Base-by-base conservation (phyloP, 2,329 filamentous ascomycete genomes). In the Endothia cerciana region DNA sequence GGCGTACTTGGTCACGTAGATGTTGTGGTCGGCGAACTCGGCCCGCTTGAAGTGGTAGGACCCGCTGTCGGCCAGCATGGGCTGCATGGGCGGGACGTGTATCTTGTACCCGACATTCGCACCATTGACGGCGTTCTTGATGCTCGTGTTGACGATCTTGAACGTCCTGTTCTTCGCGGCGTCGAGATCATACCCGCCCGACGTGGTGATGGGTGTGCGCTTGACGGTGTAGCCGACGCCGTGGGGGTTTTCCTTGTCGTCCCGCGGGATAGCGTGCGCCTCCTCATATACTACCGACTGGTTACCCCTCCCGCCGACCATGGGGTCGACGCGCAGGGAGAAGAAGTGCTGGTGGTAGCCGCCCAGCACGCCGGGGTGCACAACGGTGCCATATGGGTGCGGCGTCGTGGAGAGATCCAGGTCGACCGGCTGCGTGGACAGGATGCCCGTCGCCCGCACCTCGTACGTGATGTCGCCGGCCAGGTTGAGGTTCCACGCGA, bases 301-400 rank as follows among this genome's bases (percentile, higher is more conserved):
- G 72, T 88, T 87, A 30, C 78, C 76, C 67, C 82, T 81, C 0
- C 87, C 87, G 66, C 86, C 86, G 59, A 88, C 78, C 69, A 84
- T 85, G n/a, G 87, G 87, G 72, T 89, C 87, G 15, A 89, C 79
- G 10, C 87, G 84, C 5, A 89, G 80, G 3, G 85, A 88, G 78
- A 94, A 92, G 74, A 93, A 90, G 76, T 93, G 91, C 73, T 94
- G 91, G 72, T 93, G 91, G 76, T 91, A 87, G 0, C 82, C 80
- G 2, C 89, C 90, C 41, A 92, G 77, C 0, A 86, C 85, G 2
- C 87, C 87, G 0, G 83, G 81, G 11, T 82, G 81, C 1, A 91
- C 88, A 2, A 89, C 83, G 63, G 86, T 91, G 40, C 85, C 85
- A 71, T 82, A 88, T 2, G 79, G 77, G 36, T 78, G 78, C 2